Evolutionary conservation across 2,329 filamentous ascomycete species (phyloP).

Genomic region (Aspergillus pseudoglaucus): DNA sequence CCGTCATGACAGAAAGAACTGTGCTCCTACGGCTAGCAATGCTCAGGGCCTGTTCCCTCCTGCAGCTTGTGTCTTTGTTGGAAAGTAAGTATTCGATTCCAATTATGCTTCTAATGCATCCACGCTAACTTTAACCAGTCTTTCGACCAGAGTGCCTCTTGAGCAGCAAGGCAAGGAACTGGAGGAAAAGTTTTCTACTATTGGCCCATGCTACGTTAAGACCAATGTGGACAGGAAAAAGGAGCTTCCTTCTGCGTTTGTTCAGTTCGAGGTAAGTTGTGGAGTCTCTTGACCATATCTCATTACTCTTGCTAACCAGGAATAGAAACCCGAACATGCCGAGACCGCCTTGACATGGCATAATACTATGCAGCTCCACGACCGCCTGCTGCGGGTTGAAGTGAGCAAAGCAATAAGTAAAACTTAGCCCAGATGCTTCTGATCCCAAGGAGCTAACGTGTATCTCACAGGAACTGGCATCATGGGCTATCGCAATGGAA

Average conservation of each 20-base stretch:
- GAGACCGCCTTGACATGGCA: constrained; percentile 13
- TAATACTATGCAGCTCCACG: constrained; percentile 9
- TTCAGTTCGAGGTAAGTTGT: constrained; percentile 33
- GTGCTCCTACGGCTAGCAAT: constrained; percentile 24
- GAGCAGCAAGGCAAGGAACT: constrained; percentile 25
- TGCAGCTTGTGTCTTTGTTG: constrained; percentile 33
- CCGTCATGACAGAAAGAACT: constrained; percentile 22
- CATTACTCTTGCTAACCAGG: neutral
- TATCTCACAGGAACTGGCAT: constrained; percentile 11
- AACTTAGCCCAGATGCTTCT: neutral
- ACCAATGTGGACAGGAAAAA: constrained; percentile 28
- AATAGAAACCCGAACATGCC: constrained; percentile 20
- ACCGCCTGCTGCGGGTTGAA: constrained; percentile 14
- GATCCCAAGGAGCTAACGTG: neutral
- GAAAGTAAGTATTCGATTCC: constrained; percentile 25
- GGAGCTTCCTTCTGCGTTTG: constrained; percentile 29
- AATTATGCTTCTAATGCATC: neutral
- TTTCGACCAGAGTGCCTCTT: constrained; percentile 17
- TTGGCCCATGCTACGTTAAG: constrained; percentile 31
- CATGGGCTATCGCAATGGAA: constrained; percentile 11
- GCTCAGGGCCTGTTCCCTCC: constrained; percentile 33
- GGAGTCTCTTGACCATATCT: neutral
- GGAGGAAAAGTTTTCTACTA: constrained; percentile 22
- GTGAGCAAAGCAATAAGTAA: constrained; percentile 14
- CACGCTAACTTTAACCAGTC: constrained; percentile 15